Percentiles rank a stretch among this genome's conserved stretches.
Conservation (phyloP, 371 early-diverging fungal species). For the Mucor ambiguus region DNA sequence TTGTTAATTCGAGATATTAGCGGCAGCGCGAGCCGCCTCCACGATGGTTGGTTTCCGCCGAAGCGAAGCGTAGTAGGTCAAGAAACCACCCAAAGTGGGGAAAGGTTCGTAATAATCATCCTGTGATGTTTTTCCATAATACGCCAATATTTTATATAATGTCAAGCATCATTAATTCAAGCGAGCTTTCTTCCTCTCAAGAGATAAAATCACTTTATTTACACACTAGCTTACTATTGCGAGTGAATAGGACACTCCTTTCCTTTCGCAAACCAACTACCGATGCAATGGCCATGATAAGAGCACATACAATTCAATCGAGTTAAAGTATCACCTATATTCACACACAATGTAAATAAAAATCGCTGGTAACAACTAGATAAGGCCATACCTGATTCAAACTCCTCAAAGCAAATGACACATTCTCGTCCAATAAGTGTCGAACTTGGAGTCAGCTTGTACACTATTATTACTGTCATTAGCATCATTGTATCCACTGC, state of each 20-base stretch:
- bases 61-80: too few species aligned
- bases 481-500: background rate
- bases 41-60: too few species aligned
- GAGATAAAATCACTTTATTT: background rate
- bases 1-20: too few species aligned
- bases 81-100: too few species aligned
- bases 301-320: slow-evolving; percentile 87
- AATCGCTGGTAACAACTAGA: background rate
- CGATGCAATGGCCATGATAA: slow-evolving; percentile 81
- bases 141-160: too few species aligned
- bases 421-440: slow-evolving; percentile 79
- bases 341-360: background rate
- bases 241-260: slow-evolving; percentile 78
- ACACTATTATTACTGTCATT: slow-evolving; percentile 33
- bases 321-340: slow-evolving; percentile 69
- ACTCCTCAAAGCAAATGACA: slow-evolving; percentile 92
- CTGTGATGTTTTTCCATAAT: too few species aligned
- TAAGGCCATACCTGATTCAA: slow-evolving; percentile 54
- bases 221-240: slow-evolving; percentile 8
- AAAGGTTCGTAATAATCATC: too few species aligned
- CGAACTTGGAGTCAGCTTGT: slow-evolving; percentile 59
- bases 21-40: too few species aligned
- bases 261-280: slow-evolving; percentile 71
- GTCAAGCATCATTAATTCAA: too few species aligned
- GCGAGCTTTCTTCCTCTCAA: too few species aligned